Base-by-base conservation (phyloP, 2,329 filamentous ascomycete species). In the Aureobasidium sp. region DNA sequence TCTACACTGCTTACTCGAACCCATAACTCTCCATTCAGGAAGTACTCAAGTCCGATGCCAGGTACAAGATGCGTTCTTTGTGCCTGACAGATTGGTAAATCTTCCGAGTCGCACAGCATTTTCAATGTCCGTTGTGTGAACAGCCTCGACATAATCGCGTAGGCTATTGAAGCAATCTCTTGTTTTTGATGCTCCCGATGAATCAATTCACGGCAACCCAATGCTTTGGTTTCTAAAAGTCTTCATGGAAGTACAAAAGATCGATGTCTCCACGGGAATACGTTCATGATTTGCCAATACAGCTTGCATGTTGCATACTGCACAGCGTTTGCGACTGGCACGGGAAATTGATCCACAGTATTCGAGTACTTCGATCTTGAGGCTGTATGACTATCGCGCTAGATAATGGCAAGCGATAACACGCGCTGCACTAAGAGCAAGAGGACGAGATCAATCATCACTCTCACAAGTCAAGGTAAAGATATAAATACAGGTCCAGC, bases 281-380 rank as follows among this genome's bases (percentile, higher is more conserved):
- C 32, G 39, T 41, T 13, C 34, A n/a, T 13, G 12, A 36, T n/a
- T 27, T 48, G 42, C 42, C 55, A 58, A 58, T 58, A 58, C 42
- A 58, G 32, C 42, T 58, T 58, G 55, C 55, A 58, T 58, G 42
- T 58, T 58, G 42, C 55, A 58, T 58, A 20, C 53, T 55, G 51
- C 37, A 41, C 17, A n/a, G 44, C 27, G 20, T 36, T 57, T 36
- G 39, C 17, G 46, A n/a, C 53, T 44, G 13, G 41, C 41, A 17
- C 53, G 12, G 8, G 52, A 34, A 20, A 1, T 46, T 32, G 34
- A n/a, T n/a, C 44, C 29, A 27, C 39, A 57, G n/a, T n/a, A 12
- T 13, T 26, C 29, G 26, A 57, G 39, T 44, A 29, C 39, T 58
- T 34, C 32, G 42, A 23, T 29, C 41, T 48, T 23, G 55, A 47